These are phyloP conservation scores for Blastobotrys americana DNA, from an alignment of 805 yeast genomes.

Conservation along the genomic window DNA sequence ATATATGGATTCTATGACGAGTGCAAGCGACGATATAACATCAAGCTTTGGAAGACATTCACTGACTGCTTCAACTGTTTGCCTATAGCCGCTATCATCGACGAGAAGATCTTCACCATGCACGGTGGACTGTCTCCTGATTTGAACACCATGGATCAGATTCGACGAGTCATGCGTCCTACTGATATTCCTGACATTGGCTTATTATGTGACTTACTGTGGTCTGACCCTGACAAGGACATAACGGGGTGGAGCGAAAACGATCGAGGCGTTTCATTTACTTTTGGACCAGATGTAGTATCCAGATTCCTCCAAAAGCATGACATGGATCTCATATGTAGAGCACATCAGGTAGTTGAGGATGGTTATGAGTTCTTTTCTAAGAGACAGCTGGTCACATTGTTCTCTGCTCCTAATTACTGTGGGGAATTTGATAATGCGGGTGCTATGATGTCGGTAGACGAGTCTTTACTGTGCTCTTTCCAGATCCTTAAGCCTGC, in stretches of 20 bases:
- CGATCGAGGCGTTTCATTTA: constrained; percentile 97
- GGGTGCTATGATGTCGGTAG: constrained; percentile 99
- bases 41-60: constrained; percentile 97
- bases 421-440: constrained; percentile 99
- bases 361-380: constrained; percentile 97
- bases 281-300: constrained; percentile 99
- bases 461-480: constrained; percentile 90
- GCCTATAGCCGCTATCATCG: constrained; percentile 97
- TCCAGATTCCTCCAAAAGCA: constrained; percentile 93
- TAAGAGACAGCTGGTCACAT: constrained; percentile 90
- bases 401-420: constrained; percentile 95
- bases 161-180: constrained; percentile 98
- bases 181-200: constrained; percentile 99
- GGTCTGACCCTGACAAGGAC: constrained; percentile 99
- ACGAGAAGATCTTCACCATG: constrained; percentile 97
- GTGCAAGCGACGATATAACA: constrained; percentile 95
- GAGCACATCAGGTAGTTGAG: constrained; percentile 99
- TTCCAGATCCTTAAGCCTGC: constrained; percentile 93
- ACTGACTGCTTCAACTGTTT: constrained; percentile 97
- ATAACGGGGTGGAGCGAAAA: constrained; percentile 98
- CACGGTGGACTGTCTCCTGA: constrained; percentile 98
- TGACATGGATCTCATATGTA: constrained; percentile 95
- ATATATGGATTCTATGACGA: constrained; percentile 98
- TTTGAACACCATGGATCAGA: constrained; percentile 96
- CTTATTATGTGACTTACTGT: constrained; percentile 85